Conservation (phyloP, 129 eudicot species). For the Daucus carota region DH1_v3.0 NC_030383.2:15064001-15064500, state of each 20-base stretch:
- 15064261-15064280: background rate
- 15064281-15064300: slow-evolving; percentile 9
- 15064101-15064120: background rate
- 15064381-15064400: slow-evolving; percentile 9
- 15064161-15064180: no score
- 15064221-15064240: no score
- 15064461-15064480: slow-evolving; percentile 2
- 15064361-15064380: slow-evolving; percentile 10
- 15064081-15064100: background rate
- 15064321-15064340: slow-evolving; percentile 10
- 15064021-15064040: no score
- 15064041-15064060: no score
- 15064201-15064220: no score
- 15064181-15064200: no score
- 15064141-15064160: background rate
- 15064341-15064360: slow-evolving; percentile 13
- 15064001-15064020: no score
- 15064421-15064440: background rate
- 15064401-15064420: background rate
- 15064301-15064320: slow-evolving; percentile 10
- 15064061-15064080: background rate
- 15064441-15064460: slow-evolving; percentile 11
- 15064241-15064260: no score
- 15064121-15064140: background rate
- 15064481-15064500: slow-evolving; percentile 12